A percentile compares a stretch with the other conserved stretches of the same genome.
phyloP scores from a whole-genome alignment of 1,284 basidiomycete species.

The Trametes polyzona region DNA sequence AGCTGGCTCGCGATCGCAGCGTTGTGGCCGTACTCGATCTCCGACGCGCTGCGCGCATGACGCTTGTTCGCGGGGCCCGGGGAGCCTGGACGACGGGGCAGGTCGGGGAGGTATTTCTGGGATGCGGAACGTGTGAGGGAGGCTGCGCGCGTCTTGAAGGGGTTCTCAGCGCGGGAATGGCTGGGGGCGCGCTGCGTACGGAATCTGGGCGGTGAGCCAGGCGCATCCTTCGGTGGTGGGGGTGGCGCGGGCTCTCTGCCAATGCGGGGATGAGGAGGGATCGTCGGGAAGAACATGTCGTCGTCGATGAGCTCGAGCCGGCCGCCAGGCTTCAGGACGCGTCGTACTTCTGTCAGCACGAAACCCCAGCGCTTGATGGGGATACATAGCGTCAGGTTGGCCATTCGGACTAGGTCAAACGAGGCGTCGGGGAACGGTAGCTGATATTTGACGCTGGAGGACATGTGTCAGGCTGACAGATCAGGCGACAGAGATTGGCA shows the following conservation, averaged over 20 bases:
- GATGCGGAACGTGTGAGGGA: slow-evolving; percentile 8
- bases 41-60: slow-evolving; percentile 13
- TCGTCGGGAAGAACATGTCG: slow-evolving; percentile 61
- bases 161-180: background rate
- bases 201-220: slow-evolving; percentile 1
- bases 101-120: slow-evolving; percentile 2
- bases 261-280: slow-evolving; percentile 8
- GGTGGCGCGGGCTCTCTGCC: background rate
- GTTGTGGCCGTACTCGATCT: slow-evolving; percentile 40
- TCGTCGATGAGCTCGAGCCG: slow-evolving; percentile 76
- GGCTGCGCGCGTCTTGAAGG: background rate
- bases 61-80: slow-evolving; percentile 3
- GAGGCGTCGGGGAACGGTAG: slow-evolving; percentile 62
- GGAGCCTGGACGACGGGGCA: background rate
- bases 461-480: slow-evolving; percentile 8
- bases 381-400: slow-evolving; percentile 63
- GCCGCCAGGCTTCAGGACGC: slow-evolving; percentile 64
- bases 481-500: too few species aligned
- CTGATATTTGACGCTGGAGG: slow-evolving; percentile 51
- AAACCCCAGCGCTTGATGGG: slow-evolving; percentile 60
- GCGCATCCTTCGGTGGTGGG: slow-evolving; percentile 1
- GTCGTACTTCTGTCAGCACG: slow-evolving; percentile 58
- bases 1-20: slow-evolving; percentile 42
- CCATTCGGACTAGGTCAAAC: slow-evolving; percentile 74
- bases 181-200: slow-evolving; percentile 13